Evolutionary conservation across 2,329 filamentous ascomycete genomes (phyloP), one percentile per base, ranked within the genome.

Genomic region (Fusarium lateritium): DNA sequence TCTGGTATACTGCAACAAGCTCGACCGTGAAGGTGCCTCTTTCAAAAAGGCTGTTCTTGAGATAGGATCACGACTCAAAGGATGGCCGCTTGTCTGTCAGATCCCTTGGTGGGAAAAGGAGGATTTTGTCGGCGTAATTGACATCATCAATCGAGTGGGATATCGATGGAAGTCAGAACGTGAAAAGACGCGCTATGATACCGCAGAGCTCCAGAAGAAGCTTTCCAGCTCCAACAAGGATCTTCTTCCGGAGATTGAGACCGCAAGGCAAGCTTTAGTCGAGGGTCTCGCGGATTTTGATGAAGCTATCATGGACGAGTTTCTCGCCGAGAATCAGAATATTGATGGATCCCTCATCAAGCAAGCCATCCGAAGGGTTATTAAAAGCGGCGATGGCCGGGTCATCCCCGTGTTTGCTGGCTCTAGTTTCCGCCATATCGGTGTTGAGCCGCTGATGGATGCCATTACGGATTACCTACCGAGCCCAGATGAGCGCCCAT

Each of bases 41-140:
- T 98, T 98, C 82, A 91, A 91, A 26, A 88, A 91, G 54, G 95
- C 95, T 0, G 91, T 98, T 1, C 91, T 92, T 60, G 94, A 98
- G 75, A 91, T 98, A 31, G 94, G 92, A 4, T 85, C 90, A 1
- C 88, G 93, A 55, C 84, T 99, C 21, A 88, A 89, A 62, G 92
- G 91, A 2, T 97, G 92, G 91, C 96, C 96, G 4, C 89, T 96
- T 15, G 90, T 98, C 10, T 98, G 95, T 75, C 94, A 97, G 75
- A 94, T 98, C 66, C 96, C 96, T 1, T 97, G 94, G 94, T 98
- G 94, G 88, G 88, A 92, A 7, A 91, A 91, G 62, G 92, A 94
- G 9, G 86, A 88, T 7, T 92, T 98, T 72, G 88, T 90, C 24
- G 96, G 96, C 26, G 88, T 98, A 26, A 93, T 94, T 39, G 95